Conservation (phyloP, 345 rosid species). For the Erodium maritimum region DNA sequence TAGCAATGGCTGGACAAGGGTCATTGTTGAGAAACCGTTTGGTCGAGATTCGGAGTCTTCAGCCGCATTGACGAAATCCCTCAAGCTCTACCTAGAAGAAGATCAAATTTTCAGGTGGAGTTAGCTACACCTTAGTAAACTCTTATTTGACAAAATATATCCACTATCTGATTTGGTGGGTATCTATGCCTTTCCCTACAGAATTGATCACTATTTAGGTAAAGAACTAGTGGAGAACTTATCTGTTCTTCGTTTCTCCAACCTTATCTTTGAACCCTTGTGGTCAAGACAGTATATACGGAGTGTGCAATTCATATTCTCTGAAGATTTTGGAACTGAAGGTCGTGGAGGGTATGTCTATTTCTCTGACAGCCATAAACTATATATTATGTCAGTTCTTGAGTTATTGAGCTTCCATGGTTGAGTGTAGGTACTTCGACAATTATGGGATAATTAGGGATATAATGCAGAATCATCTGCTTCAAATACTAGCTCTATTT, state of each 20-base stretch:
- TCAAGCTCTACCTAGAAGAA: slow-evolving; percentile 71
- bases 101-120: slow-evolving; percentile 89
- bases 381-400: neutral
- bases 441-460: slow-evolving; percentile 92
- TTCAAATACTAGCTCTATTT: slow-evolving; percentile 92
- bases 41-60: slow-evolving; percentile 97
- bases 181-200: slow-evolving; percentile 18
- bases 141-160: neutral
- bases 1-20: slow-evolving; percentile 91
- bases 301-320: slow-evolving; percentile 83
- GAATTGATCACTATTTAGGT: slow-evolving; percentile 97
- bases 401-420: slow-evolving; percentile 5
- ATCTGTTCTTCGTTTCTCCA: slow-evolving; percentile 94
- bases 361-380: slow-evolving; percentile 2
- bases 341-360: slow-evolving; percentile 93
- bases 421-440: slow-evolving; percentile 65
- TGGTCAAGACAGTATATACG: slow-evolving; percentile 97
- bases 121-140: neutral
- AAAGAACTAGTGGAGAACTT: slow-evolving; percentile 96
- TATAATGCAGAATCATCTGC: slow-evolving; percentile 98
- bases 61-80: slow-evolving; percentile 76
- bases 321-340: slow-evolving; percentile 98
- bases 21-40: slow-evolving; percentile 98
- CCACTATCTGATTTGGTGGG: too few relatives aligned
- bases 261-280: slow-evolving; percentile 89